These are phyloP conservation scores for Aspergillus hortae DNA, from an alignment of 2,329 filamentous ascomycete species.

Conservation along the genomic window DNA sequence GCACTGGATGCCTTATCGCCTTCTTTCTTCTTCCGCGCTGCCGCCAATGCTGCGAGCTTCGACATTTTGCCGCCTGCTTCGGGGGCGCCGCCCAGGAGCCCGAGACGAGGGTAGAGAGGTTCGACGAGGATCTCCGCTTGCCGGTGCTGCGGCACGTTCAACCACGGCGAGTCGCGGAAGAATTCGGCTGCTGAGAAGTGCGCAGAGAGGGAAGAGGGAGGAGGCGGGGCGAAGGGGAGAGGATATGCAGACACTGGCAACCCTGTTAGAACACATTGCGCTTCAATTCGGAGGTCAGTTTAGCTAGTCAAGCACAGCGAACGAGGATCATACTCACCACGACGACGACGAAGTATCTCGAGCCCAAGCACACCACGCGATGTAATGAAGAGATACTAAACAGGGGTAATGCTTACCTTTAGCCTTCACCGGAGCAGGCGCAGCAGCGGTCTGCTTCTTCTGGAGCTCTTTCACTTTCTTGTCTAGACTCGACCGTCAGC, in stretches of 20 bases:
- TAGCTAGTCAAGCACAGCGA: constrained; percentile 15
- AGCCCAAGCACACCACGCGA: constrained; percentile 29
- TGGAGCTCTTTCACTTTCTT: constrained; percentile 37
- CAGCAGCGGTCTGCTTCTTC: constrained; percentile 25
- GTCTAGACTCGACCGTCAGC: constrained; percentile 12
- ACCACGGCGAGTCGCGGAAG: constrained; percentile 85
- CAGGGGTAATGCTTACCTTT: constrained; percentile 22
- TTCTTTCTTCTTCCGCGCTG: constrained; percentile 78
- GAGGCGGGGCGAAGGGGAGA: constrained; percentile 20
- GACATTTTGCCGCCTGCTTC: constrained; percentile 68
- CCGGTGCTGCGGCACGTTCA: constrained; percentile 65
- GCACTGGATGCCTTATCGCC: constrained; percentile 52
- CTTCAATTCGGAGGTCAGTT: constrained; percentile 32
- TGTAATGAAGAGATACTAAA: constrained; percentile 5
- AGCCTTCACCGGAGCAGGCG: constrained; percentile 15
- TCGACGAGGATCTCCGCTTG: constrained; percentile 62
- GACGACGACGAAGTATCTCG: constrained; percentile 6
- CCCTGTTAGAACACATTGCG: constrained; percentile 37
- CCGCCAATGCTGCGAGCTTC: constrained; percentile 86
- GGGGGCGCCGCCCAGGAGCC: constrained; percentile 73
- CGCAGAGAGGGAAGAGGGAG: constrained; percentile 17
- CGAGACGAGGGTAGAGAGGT: constrained; percentile 56
- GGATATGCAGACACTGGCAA: constrained; percentile 30
- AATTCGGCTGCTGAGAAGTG: constrained; percentile 55
- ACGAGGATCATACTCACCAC: constrained; percentile 15